These are phyloP conservation scores for Dictyostelium citrinum DNA, from an alignment of 78 protist species.

Conservation along the genomic window DNA sequence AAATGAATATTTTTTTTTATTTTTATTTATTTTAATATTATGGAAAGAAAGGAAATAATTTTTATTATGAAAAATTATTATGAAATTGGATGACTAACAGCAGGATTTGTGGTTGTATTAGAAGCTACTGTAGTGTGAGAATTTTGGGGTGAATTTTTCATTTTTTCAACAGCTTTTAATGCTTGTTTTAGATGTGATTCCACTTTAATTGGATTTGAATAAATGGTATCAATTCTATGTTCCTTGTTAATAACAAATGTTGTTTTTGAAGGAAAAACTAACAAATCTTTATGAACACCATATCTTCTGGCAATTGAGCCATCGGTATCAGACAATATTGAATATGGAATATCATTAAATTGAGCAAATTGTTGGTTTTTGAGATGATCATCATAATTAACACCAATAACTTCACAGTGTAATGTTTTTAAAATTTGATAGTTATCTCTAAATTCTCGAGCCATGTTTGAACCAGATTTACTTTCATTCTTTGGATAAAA, in stretches of 20 bases:
- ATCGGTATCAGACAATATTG: neutral
- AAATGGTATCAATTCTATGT: neutral
- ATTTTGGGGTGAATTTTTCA: neutral
- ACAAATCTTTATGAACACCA: conserved; percentile 21
- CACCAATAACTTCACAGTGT: conserved; percentile 42
- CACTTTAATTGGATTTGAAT: neutral
- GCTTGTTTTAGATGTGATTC: conserved; percentile 29
- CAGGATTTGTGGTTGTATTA: neutral
- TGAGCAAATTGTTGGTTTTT: conserved; percentile 36
- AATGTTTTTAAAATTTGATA: conserved; percentile 6
- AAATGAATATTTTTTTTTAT: too few species aligned
- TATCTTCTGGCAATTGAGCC: neutral
- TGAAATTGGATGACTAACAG: neutral
- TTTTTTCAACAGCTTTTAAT: conserved; percentile 8
- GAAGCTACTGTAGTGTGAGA: neutral
- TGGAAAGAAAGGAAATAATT: too few species aligned
- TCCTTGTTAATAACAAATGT: conserved; percentile 56
- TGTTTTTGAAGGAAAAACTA: conserved; percentile 35
- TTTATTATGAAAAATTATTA: neutral
- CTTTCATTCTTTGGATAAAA: neutral
- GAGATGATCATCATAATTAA: conserved; percentile 5
- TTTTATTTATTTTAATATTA: too few species aligned
- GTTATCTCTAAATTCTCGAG: conserved; percentile 35
- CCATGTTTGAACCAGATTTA: neutral
- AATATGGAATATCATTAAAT: conserved; percentile 16